Base-by-base conservation (phyloP, 306 rosid genomes). In the Cucumis hystrix region DNA sequence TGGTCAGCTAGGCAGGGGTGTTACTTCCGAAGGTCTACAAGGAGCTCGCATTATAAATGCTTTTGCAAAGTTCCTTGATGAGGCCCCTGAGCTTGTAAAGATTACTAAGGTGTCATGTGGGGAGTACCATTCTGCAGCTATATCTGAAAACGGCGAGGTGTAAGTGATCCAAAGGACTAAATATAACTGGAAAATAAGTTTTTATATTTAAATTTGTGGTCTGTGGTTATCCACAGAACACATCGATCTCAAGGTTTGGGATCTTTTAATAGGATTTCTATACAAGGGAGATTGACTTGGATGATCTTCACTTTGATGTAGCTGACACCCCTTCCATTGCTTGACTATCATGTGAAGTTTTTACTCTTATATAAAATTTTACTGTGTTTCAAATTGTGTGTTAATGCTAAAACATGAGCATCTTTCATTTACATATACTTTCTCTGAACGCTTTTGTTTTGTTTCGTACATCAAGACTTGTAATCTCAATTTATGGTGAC, bases 1-100 rank as follows among this genome's bases (percentile, higher is more conserved):
- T 58, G 97, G 98, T 92, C 98, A 94, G 82, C 98, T 94, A 84
- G 98, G 98, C 78, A 89, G 95, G 82, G 97, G 98, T 78, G 71
- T 94, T 82, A 94, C 97, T 30, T 90, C 93, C 75, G 98, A 94
- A 82, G 98, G 98, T 67, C 87, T 94, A 69, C 98, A 94, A 87
- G 81, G 91, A 77, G 96, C 96, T 77, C 90, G 83, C 23, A 62
- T 94, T 60, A 89, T 91, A 86, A 90, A 77, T 87, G 87, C 91
- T 81, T 94, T 85, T 80, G 96, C 97, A 21, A 91, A 79, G 84
- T 91, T 88, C 85, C 98, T 94, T 83, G 98, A 94, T 78, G 98
- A 94, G 77, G 80, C 98, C 82, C 98, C 98, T 18, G 98, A 94
- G 83, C 89, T 79, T 68, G 96, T 94, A 87, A 94, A 87, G 91